These are phyloP conservation scores for Hericium rajendrae DNA, from an alignment of 768 basidiomycete genomes.

Conservation along the genomic window DNA sequence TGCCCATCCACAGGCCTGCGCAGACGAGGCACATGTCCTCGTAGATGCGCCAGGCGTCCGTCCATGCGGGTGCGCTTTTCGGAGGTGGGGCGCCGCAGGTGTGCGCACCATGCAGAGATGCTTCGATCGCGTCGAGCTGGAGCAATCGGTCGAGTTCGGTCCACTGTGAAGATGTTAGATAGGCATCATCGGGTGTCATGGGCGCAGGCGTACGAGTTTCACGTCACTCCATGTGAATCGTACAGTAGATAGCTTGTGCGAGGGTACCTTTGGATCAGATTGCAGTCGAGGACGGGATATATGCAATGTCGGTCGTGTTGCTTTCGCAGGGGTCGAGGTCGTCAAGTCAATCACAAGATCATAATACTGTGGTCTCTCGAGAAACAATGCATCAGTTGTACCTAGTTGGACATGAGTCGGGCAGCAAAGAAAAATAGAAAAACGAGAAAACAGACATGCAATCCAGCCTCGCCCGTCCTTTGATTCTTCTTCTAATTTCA, in stretches of 20 bases:
- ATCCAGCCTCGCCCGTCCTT: slow-evolving; percentile 67
- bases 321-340: slow-evolving; percentile 49
- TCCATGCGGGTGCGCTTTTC: slow-evolving; percentile 39
- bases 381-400: slow-evolving; percentile 77
- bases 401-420: slow-evolving; percentile 23
- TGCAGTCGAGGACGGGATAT: slow-evolving; percentile 40
- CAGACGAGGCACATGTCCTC: slow-evolving; percentile 81
- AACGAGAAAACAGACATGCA: slow-evolving; percentile 43
- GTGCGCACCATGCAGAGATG: slow-evolving; percentile 12
- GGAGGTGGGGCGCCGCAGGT: slow-evolving; percentile 2
- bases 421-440: background rate
- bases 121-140: slow-evolving; percentile 34
- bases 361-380: slow-evolving; percentile 72
- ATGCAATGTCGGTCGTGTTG: slow-evolving; percentile 58
- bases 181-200: background rate
- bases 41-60: slow-evolving; percentile 73
- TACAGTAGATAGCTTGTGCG: slow-evolving; percentile 49
- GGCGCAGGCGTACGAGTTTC: slow-evolving; percentile 41
- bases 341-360: slow-evolving; percentile 78
- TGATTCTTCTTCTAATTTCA: slow-evolving; percentile 47
- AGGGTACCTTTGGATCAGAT: slow-evolving; percentile 25
- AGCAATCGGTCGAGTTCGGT: slow-evolving; percentile 67
- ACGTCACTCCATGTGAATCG: slow-evolving; percentile 83
- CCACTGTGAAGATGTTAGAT: slow-evolving; percentile 41
- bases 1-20: slow-evolving; percentile 73